A percentile compares a stretch with the other conserved stretches of the same genome.
Conservation (phyloP, 2,329 filamentous ascomycete species). For the Knufia fluminis region DNA sequence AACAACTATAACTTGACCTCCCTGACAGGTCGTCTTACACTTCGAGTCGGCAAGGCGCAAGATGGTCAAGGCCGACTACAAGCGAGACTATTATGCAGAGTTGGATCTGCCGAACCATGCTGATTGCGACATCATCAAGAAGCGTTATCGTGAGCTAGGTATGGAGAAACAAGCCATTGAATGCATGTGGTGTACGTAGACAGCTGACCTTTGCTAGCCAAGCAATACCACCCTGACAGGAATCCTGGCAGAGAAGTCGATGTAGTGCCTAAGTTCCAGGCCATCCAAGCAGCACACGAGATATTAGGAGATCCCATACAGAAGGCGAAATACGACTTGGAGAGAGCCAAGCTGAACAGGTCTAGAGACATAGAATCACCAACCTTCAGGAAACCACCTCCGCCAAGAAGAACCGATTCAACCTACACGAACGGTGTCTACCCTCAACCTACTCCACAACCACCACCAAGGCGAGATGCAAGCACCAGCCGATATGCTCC, state of each 20-base stretch:
- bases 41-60: conserved; percentile 7
- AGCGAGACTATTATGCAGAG: conserved; percentile 76
- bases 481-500: conserved; percentile 11
- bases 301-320: conserved; percentile 54
- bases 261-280: conserved; percentile 72
- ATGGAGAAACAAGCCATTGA: conserved; percentile 22
- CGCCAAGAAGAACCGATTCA: conserved; percentile 5
- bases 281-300: conserved; percentile 79
- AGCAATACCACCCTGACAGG: conserved; percentile 81
- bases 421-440: conserved; percentile 7
- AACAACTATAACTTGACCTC: conserved; percentile 9
- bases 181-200: conserved; percentile 9
- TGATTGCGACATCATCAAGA: conserved; percentile 68
- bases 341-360: conserved; percentile 32
- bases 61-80: conserved; percentile 61
- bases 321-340: conserved; percentile 54
- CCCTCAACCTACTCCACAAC: conserved; percentile 15
- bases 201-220: conserved; percentile 43
- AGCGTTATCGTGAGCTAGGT: conserved; percentile 78
- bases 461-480: conserved; percentile 15
- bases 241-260: conserved; percentile 76
- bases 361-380: conserved; percentile 14
- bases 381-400: conserved; percentile 15
- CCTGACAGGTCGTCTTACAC: conserved; percentile 1
- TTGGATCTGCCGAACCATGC: conserved; percentile 62